Percentiles rank a stretch among this genome's conserved stretches.
Conservation (phyloP, 108 stramenopile genomes). For the Mediolabrus comicus region DNA sequence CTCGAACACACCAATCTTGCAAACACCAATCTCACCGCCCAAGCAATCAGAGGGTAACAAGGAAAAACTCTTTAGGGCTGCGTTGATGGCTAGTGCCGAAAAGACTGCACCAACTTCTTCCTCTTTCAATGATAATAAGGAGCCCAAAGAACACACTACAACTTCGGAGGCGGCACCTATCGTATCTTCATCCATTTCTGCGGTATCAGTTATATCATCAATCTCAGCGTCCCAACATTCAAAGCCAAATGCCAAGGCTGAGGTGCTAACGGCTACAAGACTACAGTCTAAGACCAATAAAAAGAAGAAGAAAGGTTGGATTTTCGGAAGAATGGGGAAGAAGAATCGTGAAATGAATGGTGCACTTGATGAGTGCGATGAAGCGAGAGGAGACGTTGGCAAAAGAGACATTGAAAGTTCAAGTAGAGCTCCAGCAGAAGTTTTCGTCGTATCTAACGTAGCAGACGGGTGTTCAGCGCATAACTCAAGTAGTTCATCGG, state of each 20-base stretch:
- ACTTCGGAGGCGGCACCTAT: neutral
- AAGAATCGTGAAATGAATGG: too few relatives aligned
- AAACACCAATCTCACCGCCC: neutral
- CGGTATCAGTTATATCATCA: neutral
- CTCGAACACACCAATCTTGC: too few relatives aligned
- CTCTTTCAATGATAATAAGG: neutral
- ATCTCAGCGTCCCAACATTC: neutral
- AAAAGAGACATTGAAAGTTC: neutral
- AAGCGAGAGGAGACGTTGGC: neutral
- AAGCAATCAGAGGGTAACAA: neutral
- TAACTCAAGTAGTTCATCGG: neutral
- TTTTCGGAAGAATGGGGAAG: neutral
- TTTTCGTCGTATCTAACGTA: neutral
- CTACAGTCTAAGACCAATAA: neutral
- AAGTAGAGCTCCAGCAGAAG: neutral
- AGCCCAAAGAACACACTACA: neutral
- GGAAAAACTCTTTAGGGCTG: neutral
- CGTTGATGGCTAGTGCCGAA: neutral
- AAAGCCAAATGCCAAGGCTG: neutral
- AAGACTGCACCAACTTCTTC: neutral
- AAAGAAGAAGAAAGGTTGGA: neutral
- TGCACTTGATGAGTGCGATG: too few relatives aligned
- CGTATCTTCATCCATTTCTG: neutral
- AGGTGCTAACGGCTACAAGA: neutral
- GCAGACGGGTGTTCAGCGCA: too few relatives aligned